A percentile compares a stretch with the other conserved stretches of the same genome.
Evolutionary conservation across 805 yeast species (phyloP).

Genomic region (Ogataea wickerhamii): DNA sequence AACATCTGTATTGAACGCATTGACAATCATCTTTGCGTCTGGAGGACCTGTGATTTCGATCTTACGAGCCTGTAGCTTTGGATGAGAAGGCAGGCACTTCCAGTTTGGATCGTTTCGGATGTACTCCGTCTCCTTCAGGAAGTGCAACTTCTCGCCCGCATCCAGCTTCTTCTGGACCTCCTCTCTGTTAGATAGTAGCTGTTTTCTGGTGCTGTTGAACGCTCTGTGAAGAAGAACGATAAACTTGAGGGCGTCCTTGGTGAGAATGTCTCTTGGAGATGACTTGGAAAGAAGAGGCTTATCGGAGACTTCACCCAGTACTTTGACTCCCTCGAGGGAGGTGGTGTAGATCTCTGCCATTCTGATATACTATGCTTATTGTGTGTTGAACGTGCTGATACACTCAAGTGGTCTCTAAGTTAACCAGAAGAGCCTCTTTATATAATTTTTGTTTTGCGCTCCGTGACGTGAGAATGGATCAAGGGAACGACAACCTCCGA

Average conservation of each 20-base stretch:
- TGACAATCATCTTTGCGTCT: constrained; percentile 77
- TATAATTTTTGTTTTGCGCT: not conserved
- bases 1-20: constrained; percentile 74
- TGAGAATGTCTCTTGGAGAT: constrained; percentile 51
- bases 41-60: constrained; percentile 86
- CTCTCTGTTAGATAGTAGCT: constrained; percentile 59
- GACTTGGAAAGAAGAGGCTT: constrained; percentile 35
- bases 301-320: constrained; percentile 45
- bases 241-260: constrained; percentile 60
- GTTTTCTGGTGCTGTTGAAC: constrained; percentile 59
- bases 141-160: constrained; percentile 57
- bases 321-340: constrained; percentile 47
- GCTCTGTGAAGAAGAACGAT: constrained; percentile 71
- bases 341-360: constrained; percentile 29
- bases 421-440: no score
- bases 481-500: not conserved
- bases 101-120: constrained; percentile 72
- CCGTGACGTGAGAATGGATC: constrained; percentile 1
- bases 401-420: no score
- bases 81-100: constrained; percentile 72
- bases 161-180: constrained; percentile 59
- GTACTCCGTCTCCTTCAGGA: constrained; percentile 62
- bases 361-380: not conserved
- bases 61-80: constrained; percentile 70
- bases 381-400: no score